These are phyloP conservation scores for Elongisporangium prolatum DNA, from an alignment of 352 stramenopile genomes.

Conservation along the genomic window DNA sequence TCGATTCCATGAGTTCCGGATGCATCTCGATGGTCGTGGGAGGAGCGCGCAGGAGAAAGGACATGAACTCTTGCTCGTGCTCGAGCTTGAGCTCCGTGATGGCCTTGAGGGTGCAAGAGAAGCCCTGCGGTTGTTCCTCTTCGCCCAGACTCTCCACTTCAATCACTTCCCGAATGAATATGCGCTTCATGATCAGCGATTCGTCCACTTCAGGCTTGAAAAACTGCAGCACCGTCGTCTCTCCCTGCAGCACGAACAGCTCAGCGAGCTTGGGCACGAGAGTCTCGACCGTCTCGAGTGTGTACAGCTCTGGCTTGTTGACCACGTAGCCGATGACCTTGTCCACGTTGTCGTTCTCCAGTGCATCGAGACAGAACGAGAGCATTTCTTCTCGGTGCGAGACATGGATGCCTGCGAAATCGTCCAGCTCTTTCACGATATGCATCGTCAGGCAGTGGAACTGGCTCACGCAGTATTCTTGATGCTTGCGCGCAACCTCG, in stretches of 20 bases:
- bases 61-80: slow-evolving; percentile 64
- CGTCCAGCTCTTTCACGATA: slow-evolving; percentile 70
- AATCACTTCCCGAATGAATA: slow-evolving; percentile 70
- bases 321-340: slow-evolving; percentile 64
- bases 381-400: slow-evolving; percentile 40
- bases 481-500: slow-evolving; percentile 34
- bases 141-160: slow-evolving; percentile 44
- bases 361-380: slow-evolving; percentile 46
- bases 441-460: slow-evolving; percentile 54
- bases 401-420: slow-evolving; percentile 43
- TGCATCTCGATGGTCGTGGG: slow-evolving; percentile 5
- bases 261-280: slow-evolving; percentile 60
- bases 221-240: slow-evolving; percentile 49
- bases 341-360: slow-evolving; percentile 63
- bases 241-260: slow-evolving; percentile 41
- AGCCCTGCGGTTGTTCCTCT: slow-evolving; percentile 10
- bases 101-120: slow-evolving; percentile 34
- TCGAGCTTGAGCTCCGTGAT: slow-evolving; percentile 63
- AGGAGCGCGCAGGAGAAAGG: slow-evolving; percentile 36
- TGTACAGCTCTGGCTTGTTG: slow-evolving; percentile 45
- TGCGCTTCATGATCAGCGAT: slow-evolving; percentile 36
- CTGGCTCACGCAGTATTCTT: slow-evolving; percentile 50
- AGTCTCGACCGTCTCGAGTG: slow-evolving; percentile 29
- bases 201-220: slow-evolving; percentile 51
- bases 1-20: not conserved